Base-by-base conservation (phyloP, 176 grass and related monocot genomes). In the Melocanna baccifera region DNA sequence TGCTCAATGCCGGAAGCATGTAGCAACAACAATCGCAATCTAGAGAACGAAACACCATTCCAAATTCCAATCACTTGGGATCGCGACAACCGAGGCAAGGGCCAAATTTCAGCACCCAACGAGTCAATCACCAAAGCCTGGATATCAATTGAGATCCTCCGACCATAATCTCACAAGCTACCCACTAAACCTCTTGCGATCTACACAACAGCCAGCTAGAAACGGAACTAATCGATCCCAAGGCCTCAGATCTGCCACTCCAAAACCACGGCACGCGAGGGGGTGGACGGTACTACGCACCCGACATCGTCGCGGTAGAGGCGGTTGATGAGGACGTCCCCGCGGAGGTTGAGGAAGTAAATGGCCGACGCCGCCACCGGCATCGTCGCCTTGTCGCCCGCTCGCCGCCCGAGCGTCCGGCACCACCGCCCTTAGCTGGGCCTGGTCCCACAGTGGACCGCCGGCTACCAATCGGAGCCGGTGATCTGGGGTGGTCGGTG, bases 281-380 rank as follows among this genome's bases (percentile, higher is more conserved):
- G 37, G 15, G 32, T 32, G 71, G 39, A 63, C 40, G 32, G 85
- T 32, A 69, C 6, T 1, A 80, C 89, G n/a, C 29, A 97, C 94
- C 94, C 94, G 82, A 97, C 94, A 94, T 97, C 94, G 55, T 97
- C 94, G 57, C 94, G 91, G 80, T 97, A 97, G 73, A 97, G 94
- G 83, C 94, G 94, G 86, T 97, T 97, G 94, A 97, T 97, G 73
- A 97, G 91, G 63, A 97, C 94, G 78, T 97, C 94, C 75, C 94
- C 94, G 10, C 94, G 91, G 65, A 97, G 91, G 84, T 97, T 97
- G 67, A 97, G 90, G 82, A 97, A 97, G 82, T 97, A 97, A 68
- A 97, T 92, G 59, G 94, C 94, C 32, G 94, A 97, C 77, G 94
- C 94, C 79, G 94, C 91, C 75, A 97, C 94, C 76, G 94, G 91